Base-by-base conservation (phyloP, 2,329 filamentous ascomycete genomes). In the Phoma sp. region DNA sequence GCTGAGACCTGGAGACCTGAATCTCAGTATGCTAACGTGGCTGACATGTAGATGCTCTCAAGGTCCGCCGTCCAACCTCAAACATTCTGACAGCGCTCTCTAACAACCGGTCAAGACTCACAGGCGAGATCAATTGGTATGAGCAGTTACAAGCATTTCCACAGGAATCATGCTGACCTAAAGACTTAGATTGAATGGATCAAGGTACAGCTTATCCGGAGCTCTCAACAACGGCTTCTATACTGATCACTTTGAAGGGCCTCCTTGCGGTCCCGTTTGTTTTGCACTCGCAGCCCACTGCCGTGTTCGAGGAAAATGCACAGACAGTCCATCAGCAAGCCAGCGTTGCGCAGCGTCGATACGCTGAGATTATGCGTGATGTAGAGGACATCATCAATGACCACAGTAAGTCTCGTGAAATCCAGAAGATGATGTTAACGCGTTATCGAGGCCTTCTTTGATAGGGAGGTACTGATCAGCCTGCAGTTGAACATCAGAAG, bases 211-310 rank as follows among this genome's bases (percentile, higher is more conserved):
- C 13, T 21, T 15, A 13, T 21, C 24, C 29, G 8, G 8, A n/a
- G 3, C 6, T n/a, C 17, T 3, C 22, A 45, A 29, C n/a, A 7
- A 29, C 22, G 22, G 15, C 13, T 9, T 4, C 19, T 6, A 25
- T 22, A 24, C 31, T 58, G 35, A 55, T 19, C 21, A 10, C 21
- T 21, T 29, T 15, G 31, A 35, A 76, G 73, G 74, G 73, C 27
- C 84, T 98, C 4, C 82, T 98, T 12, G 95, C 95, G 1, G 94
- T 98, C 0, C 95, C 95, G 0, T 99, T 99, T 73, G 94, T 99
- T 35, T 85, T 99, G 49, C 92, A 96, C 75, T 97, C 94, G 1
- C 93, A 98, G 73, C 95, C 95, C 3, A 96, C 92, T 1, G 92
- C 92, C 19, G 86, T 92, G 37, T 92, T 94, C 68, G 88, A 93